A percentile compares a stretch with the other conserved stretches of the same genome.
These are phyloP conservation scores for Allomyces arbusculus DNA, from an alignment of 192 early-diverging fungal genomes.

Conservation along the genomic window DNA sequence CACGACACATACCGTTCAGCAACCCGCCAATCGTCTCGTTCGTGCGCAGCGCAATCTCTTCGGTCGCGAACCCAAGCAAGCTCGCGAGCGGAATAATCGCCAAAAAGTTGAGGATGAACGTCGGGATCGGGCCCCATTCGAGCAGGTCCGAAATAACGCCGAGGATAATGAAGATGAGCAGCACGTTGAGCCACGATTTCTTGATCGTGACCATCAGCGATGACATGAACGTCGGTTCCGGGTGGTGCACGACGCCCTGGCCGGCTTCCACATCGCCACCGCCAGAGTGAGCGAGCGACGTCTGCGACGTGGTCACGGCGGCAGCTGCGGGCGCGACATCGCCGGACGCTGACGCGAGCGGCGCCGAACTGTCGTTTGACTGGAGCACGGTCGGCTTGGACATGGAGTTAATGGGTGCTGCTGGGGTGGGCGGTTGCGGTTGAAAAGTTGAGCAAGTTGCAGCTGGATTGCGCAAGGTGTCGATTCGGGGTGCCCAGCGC, in stretches of 20 bases:
- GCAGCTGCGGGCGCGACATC: too few species aligned
- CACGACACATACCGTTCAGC: constrained; percentile 36
- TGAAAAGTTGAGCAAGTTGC: too few species aligned
- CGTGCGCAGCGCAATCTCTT: constrained; percentile 17
- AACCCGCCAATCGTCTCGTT: constrained; percentile 59
- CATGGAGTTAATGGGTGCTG: too few species aligned
- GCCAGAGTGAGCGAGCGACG: too few species aligned
- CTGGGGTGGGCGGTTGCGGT: too few species aligned
- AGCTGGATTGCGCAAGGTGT: too few species aligned
- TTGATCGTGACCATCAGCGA: constrained; percentile 23
- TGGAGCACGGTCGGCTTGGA: too few species aligned
- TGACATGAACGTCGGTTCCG: constrained; percentile 12
- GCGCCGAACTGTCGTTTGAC: too few species aligned
- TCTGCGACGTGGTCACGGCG: too few species aligned
- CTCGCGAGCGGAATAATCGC: constrained; percentile 77
- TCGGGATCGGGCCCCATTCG: constrained; percentile 38
- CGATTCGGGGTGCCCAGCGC: too few species aligned
- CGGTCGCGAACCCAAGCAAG: constrained; percentile 12
- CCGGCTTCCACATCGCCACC: too few species aligned
- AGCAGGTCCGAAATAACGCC: constrained; percentile 41
- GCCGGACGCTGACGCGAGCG: too few species aligned
- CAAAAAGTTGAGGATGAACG: constrained; percentile 73
- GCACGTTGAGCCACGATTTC: constrained; percentile 43
- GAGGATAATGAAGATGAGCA: constrained; percentile 59
- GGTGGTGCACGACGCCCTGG: not conserved